Percentiles rank a stretch among this genome's conserved stretches.
Evolutionary conservation across 2,329 filamentous ascomycete genomes (phyloP).

Genomic region (Aspergillus pseudoglaucus): DNA sequence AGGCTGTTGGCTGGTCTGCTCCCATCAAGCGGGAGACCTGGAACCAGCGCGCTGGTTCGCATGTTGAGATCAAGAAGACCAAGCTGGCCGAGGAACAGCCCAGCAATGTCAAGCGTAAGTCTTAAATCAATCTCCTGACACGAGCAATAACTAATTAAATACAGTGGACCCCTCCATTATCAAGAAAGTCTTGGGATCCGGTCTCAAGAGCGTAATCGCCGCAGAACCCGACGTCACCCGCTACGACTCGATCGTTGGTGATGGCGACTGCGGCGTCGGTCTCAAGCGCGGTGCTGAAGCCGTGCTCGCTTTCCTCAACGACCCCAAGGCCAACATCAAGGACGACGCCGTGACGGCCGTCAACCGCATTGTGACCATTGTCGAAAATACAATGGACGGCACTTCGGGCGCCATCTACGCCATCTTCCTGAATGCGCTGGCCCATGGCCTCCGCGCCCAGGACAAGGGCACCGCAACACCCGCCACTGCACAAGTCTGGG

Average conservation of each 20-base stretch:
- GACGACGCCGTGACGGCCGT: conserved; percentile 57
- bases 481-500: conserved; percentile 51
- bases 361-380: conserved; percentile 54
- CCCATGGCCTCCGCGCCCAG: conserved; percentile 58
- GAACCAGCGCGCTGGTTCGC: conserved; percentile 42
- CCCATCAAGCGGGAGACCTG: conserved; percentile 55
- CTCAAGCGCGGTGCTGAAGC: conserved; percentile 78
- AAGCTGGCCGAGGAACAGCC: conserved; percentile 41
- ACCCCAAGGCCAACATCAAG: conserved; percentile 36
- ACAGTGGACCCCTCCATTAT: conserved; percentile 46
- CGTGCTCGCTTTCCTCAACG: conserved; percentile 40
- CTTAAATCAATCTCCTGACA: conserved; percentile 13
- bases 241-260: conserved; percentile 75
- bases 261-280: conserved; percentile 84
- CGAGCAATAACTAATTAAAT: conserved; percentile 8
- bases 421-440: conserved; percentile 84
- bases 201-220: conserved; percentile 53
- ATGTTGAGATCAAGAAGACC: conserved; percentile 36
- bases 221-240: conserved; percentile 61
- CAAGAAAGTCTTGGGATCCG: conserved; percentile 49
- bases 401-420: conserved; percentile 72
- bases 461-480: conserved; percentile 39
- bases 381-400: conserved; percentile 67
- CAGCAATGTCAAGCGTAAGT: conserved; percentile 48
- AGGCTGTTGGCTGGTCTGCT: conserved; percentile 62